Evolutionary conservation across 495 filamentous ascomycete species (phyloP).

Genomic region (Penicillium taxi): DNA sequence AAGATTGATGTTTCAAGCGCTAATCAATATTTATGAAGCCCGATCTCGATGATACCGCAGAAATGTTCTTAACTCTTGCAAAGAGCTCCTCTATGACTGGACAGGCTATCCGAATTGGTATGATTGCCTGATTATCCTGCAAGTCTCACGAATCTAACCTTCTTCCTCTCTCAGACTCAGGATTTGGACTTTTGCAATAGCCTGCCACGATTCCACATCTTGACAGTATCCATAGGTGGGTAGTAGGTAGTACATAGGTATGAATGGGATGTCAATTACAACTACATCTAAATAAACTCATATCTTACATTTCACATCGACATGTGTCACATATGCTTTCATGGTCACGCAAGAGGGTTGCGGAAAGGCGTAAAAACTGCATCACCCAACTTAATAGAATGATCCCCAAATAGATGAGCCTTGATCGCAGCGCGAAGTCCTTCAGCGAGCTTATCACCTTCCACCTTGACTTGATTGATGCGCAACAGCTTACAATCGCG

Average conservation of each 20-base stretch:
- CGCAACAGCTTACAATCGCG: constrained; percentile 29
- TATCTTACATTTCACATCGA: constrained; percentile 7
- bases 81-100: constrained; percentile 54
- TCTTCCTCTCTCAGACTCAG: constrained; percentile 23
- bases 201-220: too few relatives aligned
- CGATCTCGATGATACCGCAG: constrained; percentile 49
- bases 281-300: too few relatives aligned
- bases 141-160: neutral
- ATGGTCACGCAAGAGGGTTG: constrained; percentile 27
- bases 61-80: constrained; percentile 44
- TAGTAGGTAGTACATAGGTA: too few relatives aligned
- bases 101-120: constrained; percentile 47
- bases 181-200: too few relatives aligned
- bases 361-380: constrained; percentile 30
- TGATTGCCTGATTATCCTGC: constrained; percentile 5
- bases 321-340: constrained; percentile 1
- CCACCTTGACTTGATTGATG: constrained; percentile 38
- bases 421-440: constrained; percentile 35
- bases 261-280: too few relatives aligned
- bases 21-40: constrained; percentile 26
- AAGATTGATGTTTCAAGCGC: neutral
- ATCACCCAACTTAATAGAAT: constrained; percentile 20
- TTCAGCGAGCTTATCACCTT: constrained; percentile 32
- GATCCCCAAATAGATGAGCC: constrained; percentile 34
- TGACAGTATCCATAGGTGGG: too few relatives aligned